Conservation (phyloP, 345 rosid species). For the Eucalyptus cladocalyx region DNA sequence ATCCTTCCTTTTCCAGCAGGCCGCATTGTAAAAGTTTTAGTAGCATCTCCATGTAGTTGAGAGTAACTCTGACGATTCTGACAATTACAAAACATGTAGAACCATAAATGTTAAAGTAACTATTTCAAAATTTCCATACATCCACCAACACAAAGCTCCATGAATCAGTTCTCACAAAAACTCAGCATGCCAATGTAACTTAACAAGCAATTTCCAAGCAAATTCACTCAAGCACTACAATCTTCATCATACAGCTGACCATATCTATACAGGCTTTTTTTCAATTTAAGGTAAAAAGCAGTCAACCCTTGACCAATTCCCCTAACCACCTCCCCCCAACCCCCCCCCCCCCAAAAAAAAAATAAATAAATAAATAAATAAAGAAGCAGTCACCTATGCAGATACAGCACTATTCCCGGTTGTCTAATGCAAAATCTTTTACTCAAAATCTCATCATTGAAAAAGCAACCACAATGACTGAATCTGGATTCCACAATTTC, state of each 20-base stretch:
- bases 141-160: neutral
- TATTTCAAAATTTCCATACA: neutral
- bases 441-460: neutral
- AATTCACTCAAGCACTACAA: neutral
- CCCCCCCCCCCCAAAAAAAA: too few species aligned
- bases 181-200: neutral
- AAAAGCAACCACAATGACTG: neutral
- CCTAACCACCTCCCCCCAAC: neutral
- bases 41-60: conserved; percentile 37
- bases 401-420: neutral
- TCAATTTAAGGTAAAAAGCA: neutral
- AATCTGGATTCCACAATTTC: neutral
- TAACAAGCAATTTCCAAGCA: neutral
- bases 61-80: conserved; percentile 39
- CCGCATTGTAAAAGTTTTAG: conserved; percentile 13
- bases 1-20: conserved; percentile 51
- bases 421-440: neutral
- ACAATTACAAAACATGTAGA: neutral
- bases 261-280: neutral
- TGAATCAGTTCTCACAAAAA: neutral
- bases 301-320: neutral
- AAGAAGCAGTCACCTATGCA: neutral
- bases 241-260: neutral
- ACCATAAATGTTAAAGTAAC: neutral
- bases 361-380: too few species aligned